Conservation (phyloP, 371 early-diverging fungal genomes). For the Mucor irregularis region DNA sequence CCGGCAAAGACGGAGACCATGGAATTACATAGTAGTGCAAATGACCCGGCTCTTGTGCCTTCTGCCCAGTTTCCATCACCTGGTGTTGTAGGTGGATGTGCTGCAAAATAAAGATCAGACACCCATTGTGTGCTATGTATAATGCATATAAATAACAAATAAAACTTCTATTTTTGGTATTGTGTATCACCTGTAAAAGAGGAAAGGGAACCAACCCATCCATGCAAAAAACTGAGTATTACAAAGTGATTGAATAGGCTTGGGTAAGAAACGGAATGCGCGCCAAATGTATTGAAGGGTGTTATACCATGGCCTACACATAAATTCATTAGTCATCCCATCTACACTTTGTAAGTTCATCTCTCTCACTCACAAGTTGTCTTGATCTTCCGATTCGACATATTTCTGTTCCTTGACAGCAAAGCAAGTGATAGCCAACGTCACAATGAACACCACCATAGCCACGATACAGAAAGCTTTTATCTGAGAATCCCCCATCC, state of each 20-base stretch:
- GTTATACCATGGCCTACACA: constrained; percentile 44
- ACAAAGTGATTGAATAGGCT: constrained; percentile 64
- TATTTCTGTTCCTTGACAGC: constrained; percentile 45
- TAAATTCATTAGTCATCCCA: not conserved
- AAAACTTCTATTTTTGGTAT: not conserved
- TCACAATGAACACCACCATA: constrained; percentile 49
- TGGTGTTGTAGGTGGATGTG: constrained; percentile 25
- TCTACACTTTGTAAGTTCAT: not conserved
- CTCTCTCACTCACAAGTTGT: constrained; percentile 18
- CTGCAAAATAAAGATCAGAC: constrained; percentile 54
- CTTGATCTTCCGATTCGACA: constrained; percentile 13
- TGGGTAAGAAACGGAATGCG: constrained; percentile 57
- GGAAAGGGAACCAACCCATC: constrained; percentile 84
- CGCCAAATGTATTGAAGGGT: constrained; percentile 54
- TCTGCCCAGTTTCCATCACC: constrained; percentile 40
- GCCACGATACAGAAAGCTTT: constrained; percentile 66
- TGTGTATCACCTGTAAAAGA: constrained; percentile 55
- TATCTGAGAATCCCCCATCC: constrained; percentile 62
- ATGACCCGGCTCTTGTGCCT: constrained; percentile 69
- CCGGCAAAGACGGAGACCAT: constrained; percentile 64
- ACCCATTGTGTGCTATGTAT: constrained; percentile 53
- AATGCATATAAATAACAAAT: not conserved
- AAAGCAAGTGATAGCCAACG: constrained; percentile 55
- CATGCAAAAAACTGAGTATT: constrained; percentile 79
- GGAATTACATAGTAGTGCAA: constrained; percentile 70